Percentiles rank a stretch among this genome's conserved stretches.
Evolutionary conservation across 805 yeast genomes (phyloP).

Genomic region (Saitoella complicata): DNA sequence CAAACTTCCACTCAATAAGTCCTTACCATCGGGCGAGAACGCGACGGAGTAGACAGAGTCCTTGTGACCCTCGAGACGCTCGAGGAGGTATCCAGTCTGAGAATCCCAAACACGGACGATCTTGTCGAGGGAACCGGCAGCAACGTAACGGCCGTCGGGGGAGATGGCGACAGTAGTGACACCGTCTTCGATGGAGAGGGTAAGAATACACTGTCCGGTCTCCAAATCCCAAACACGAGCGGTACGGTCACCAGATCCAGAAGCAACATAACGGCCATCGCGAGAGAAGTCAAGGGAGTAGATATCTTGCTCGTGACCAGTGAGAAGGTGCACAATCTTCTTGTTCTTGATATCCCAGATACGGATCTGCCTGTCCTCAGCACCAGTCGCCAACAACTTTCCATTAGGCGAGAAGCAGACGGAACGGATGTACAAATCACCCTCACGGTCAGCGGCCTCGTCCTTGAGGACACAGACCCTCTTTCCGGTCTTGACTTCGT

Average conservation of each 20-base stretch:
- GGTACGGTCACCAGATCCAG: constrained; percentile 93
- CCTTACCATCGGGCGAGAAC: constrained; percentile 78
- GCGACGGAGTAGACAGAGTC: constrained; percentile 93
- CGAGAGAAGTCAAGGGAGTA: constrained; percentile 91
- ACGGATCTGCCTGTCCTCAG: constrained; percentile 60
- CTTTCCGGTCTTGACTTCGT: constrained; percentile 81
- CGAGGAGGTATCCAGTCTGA: constrained; percentile 76
- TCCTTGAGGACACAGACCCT: constrained; percentile 74
- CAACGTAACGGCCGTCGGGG: constrained; percentile 84
- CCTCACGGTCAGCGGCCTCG: constrained; percentile 52
- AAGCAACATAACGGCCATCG: constrained; percentile 79
- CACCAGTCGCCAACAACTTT: constrained; percentile 83
- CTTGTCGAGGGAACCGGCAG: constrained; percentile 91
- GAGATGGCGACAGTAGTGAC: constrained; percentile 96
- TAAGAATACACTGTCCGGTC: constrained; percentile 74
- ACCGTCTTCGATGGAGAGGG: constrained; percentile 88
- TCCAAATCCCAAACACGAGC: constrained; percentile 93
- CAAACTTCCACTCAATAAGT: constrained; percentile 84
- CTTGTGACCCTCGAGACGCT: constrained; percentile 86
- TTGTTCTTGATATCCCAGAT: constrained; percentile 89
- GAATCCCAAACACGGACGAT: constrained; percentile 97
- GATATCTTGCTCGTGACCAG: constrained; percentile 95
- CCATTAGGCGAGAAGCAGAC: constrained; percentile 96
- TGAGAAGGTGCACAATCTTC: constrained; percentile 60
- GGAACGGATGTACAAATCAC: constrained; percentile 83